Evolutionary conservation across 495 filamentous ascomycete genomes (phyloP), one percentile per base, ranked within the genome.

Genomic region (Aspergillus taichungensis): DNA sequence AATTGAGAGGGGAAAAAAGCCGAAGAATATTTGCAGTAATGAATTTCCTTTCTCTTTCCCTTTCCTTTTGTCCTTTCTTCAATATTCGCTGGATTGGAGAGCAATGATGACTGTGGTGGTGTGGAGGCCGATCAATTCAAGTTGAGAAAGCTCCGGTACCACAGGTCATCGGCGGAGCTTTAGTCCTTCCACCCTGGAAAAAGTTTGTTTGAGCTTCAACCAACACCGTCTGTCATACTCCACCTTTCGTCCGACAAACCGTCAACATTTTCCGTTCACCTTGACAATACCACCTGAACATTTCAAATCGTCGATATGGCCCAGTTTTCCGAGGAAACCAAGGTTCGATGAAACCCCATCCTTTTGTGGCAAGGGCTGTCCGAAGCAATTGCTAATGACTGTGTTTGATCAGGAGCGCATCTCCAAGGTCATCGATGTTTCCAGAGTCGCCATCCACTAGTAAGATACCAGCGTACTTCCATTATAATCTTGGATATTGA

Each of bases 371-470:
- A 24, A 24, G 39, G 31, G n/a, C 14, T 30, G 43, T 41, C 24
- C 18, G 18, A 40, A 24, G 9, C 12, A 29, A 41, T 43, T 18
- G 30, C 47, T 54, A 37, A 57, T 37, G 13, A 10, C 14, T 37
- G 27, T 53, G 27, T 47, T 42, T 51, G 34, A 45, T 58, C 50
- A 96, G 92, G 92, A 98, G 79, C 87, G 92, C 71, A 95, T 97
- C 67, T 80, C 87, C 57, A 89, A 87, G 70, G 74, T 95, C 62
- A 88, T 98, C 57, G 92, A 98, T 63, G 72, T 95, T 62, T 94
- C 88, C 43, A 80, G 91, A 48, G 80, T 97, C 52, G 88, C 87
- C n/a, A 85, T 98, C 61, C 92, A 98, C 73, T 98, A 97, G 90
- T 95, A 48, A 66, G 65, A 50, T 13, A 6, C 8, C 34, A 39